These are phyloP conservation scores for Solidago caesia DNA, from an alignment of 129 eudicot species.

Conservation along the genomic window DNA sequence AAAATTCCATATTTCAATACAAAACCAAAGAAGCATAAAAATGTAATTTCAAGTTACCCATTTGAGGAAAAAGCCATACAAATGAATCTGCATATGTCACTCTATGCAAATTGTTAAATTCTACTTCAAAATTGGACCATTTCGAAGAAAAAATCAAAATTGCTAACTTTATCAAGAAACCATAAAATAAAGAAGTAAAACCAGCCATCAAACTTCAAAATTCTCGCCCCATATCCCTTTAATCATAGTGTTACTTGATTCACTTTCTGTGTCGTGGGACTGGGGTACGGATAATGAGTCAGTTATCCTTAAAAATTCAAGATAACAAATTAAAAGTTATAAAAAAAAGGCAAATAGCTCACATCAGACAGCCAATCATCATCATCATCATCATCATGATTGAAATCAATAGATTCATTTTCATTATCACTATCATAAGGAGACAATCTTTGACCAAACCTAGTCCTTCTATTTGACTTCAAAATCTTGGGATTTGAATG, in stretches of 20 bases:
- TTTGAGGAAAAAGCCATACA: not conserved
- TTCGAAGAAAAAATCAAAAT: no score
- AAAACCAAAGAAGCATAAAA: not conserved
- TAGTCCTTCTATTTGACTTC: conserved; percentile 64
- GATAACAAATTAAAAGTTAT: no score
- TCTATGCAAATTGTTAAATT: not conserved
- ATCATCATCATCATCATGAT: conserved; percentile 28
- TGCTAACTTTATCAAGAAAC: not conserved
- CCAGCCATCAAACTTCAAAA: no score
- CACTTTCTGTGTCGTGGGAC: no score
- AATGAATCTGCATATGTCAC: not conserved
- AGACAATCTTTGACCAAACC: conserved; percentile 55
- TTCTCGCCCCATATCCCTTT: no score
- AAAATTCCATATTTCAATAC: no score
- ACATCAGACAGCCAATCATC: conserved; percentile 55
- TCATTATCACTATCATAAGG: conserved; percentile 57
- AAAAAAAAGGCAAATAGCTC: no score
- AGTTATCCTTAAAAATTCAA: no score
- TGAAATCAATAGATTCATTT: conserved; percentile 28
- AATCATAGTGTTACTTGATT: no score
- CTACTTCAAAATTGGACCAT: no score
- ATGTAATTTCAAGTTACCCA: not conserved
- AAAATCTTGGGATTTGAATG: conserved; percentile 77
- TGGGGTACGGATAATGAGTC: no score
- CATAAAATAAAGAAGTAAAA: not conserved